Percentiles rank a stretch among this genome's conserved stretches.
phyloP scores from a whole-genome alignment of 306 rosid genomes.

The Quercus glauca region DNA sequence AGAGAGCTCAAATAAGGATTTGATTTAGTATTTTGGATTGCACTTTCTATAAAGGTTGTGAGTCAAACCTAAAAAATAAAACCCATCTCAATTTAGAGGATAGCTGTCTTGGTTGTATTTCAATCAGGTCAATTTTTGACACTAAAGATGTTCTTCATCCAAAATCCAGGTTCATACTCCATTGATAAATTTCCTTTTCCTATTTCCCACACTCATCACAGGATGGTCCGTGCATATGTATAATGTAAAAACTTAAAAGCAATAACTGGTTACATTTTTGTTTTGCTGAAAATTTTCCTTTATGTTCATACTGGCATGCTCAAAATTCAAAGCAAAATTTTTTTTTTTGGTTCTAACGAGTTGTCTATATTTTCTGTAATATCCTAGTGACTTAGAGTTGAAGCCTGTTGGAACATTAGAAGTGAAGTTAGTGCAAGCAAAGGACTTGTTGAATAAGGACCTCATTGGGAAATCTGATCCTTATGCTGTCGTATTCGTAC shows the following conservation, averaged over 20 bases:
- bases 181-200: not conserved
- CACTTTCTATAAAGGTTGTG: not conserved
- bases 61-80: not conserved
- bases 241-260: not conserved
- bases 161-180: not conserved
- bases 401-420: slow-evolving; percentile 79
- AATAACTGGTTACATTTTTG: not conserved
- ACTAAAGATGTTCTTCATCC: not conserved
- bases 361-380: slow-evolving; percentile 21
- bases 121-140: not conserved
- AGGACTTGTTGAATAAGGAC: slow-evolving; percentile 72
- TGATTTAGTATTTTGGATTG: not conserved
- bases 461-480: slow-evolving; percentile 91
- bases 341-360: not conserved
- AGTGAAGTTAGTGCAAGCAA: slow-evolving; percentile 89
- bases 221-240: not conserved
- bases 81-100: slow-evolving; percentile 1
- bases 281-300: not conserved
- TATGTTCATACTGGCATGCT: not conserved
- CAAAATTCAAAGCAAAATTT: not conserved
- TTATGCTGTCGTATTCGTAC: slow-evolving; percentile 65
- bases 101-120: not conserved
- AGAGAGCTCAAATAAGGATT: not conserved
- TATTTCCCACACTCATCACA: not conserved
- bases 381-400: slow-evolving; percentile 72